A percentile compares a stretch with the other conserved stretches of the same genome.
Conservation (phyloP, 225 moss, liverwort and hornwort species). For the Bryum argenteum region DNA sequence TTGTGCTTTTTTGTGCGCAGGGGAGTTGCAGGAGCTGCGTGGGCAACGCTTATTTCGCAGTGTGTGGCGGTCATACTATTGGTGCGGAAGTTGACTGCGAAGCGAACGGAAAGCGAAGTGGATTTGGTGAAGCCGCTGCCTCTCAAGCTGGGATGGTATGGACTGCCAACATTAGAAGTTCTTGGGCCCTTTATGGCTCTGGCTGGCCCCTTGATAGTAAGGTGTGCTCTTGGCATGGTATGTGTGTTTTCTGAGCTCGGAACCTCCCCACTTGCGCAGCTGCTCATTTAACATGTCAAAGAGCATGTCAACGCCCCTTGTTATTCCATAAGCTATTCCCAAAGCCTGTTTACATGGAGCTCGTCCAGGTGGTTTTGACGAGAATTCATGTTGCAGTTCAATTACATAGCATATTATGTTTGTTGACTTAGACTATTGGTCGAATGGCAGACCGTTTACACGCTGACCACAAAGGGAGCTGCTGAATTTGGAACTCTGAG, state of each 20-base stretch:
- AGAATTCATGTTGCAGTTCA: background rate
- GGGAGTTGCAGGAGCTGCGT: slow-evolving; percentile 92
- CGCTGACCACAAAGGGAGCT: slow-evolving; percentile 68
- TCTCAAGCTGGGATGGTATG: slow-evolving; percentile 78
- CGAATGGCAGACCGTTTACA: slow-evolving; percentile 68
- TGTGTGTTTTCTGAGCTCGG: slow-evolving; percentile 38
- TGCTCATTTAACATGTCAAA: slow-evolving; percentile 1
- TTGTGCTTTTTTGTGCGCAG: slow-evolving; percentile 38
- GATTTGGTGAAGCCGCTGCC: slow-evolving; percentile 40
- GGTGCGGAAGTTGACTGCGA: slow-evolving; percentile 48
- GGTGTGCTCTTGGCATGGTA: slow-evolving; percentile 82
- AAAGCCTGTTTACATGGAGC: background rate
- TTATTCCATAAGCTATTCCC: background rate
- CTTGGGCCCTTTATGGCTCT: slow-evolving; percentile 71
- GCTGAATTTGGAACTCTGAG: slow-evolving; percentile 68
- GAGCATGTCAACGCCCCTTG: background rate
- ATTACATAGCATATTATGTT: slow-evolving; percentile 6
- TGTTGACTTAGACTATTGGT: slow-evolving; percentile 6
- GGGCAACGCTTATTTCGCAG: slow-evolving; percentile 75
- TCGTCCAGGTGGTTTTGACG: background rate
- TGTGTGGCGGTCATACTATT: slow-evolving; percentile 67
- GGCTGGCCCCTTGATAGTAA: slow-evolving; percentile 76
- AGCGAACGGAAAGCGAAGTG: slow-evolving; percentile 25
- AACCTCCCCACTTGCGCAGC: slow-evolving; percentile 19
- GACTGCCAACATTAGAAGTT: slow-evolving; percentile 62